A percentile compares a stretch with the other conserved stretches of the same genome.
Conservation (phyloP, 2,329 filamentous ascomycete species). For the Teratosphaeria gauchensis region DNA sequence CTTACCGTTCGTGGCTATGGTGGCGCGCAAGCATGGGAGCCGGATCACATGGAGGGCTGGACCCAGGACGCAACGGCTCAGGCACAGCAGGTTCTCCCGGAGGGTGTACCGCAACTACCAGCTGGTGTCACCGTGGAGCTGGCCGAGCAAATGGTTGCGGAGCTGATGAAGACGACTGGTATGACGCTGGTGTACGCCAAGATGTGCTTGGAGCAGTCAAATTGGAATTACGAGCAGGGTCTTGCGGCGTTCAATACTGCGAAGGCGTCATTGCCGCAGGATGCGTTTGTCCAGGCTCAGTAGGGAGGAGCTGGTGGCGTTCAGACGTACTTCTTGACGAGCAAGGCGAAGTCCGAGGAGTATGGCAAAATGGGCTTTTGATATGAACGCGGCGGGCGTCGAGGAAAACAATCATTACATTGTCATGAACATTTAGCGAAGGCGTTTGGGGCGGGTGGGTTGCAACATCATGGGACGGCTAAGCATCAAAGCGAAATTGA, state of each 20-base stretch:
- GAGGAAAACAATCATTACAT: background rate
- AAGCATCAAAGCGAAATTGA: background rate
- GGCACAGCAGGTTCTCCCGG: background rate
- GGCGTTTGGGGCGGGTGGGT: background rate
- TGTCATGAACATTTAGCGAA: background rate
- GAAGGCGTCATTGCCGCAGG: conserved; percentile 45
- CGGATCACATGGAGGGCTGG: conserved; percentile 25
- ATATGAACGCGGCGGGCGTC: background rate
- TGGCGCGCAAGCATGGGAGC: conserved; percentile 43
- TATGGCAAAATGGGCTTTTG: background rate
- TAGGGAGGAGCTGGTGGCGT: background rate
- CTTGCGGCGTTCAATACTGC: conserved; percentile 65
- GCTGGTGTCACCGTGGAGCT: conserved; percentile 21
- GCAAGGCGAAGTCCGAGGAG: background rate
- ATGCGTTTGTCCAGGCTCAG: conserved; percentile 26
- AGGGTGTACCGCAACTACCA: conserved; percentile 15
- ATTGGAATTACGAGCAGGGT: conserved; percentile 71
- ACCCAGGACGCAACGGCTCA: conserved; percentile 13
- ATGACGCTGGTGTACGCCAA: conserved; percentile 72
- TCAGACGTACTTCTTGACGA: background rate
- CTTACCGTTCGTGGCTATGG: conserved; percentile 62
- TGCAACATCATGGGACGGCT: background rate
- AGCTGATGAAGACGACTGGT: conserved; percentile 66
- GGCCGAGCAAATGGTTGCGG: conserved; percentile 50
- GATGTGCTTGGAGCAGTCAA: conserved; percentile 69